Evolutionary conservation across 371 early-diverging fungal genomes (phyloP), one percentile per base, ranked within the genome.

Genomic region (Mortierella sp.): DNA sequence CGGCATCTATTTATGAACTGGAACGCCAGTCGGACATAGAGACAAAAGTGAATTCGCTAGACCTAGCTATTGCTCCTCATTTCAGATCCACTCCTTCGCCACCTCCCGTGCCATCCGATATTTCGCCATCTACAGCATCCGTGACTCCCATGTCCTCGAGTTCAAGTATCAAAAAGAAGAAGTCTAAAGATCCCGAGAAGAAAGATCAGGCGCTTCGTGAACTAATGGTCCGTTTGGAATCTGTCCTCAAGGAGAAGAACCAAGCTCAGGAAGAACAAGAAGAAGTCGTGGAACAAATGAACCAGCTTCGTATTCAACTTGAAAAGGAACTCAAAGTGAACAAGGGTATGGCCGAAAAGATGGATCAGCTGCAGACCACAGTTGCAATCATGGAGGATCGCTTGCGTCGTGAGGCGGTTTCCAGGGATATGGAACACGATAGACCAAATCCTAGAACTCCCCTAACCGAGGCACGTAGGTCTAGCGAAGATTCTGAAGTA

Each of bases 201-300:
- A 76, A 76, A 43, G 66, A 70, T 28, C 77, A 76, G n/a, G 77
- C 77, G 14, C 68, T 76, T 40, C 66, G 71, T 5, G 77, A 76
- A 43, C 66, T 76, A 24, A 76, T 76, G 77, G 9, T 59, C 14
- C 71, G 77, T 3, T 52, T 76, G 9, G 77, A 76, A 43, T 16
- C 55, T n/a, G 77, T 76, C 24, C 71, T 76, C 18, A 61, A 52
- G 54, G 77, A 76, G 18, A 76, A 76, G 64, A 76, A 76, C 47
- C 70, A 71, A 39, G 77, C 77, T 0, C 67, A 57, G 39, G 77
- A 76, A 45, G 77, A 76, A 18, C 77, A 71, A 26, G 77, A 76
- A 32, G 77, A 76, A 8, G 62, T 71, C 32, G 22, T 70, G 12
- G 77, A 76, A 32, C 40, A 71, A 40, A 26, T 49, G 43, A 49